Evolutionary conservation across 2,329 filamentous ascomycete species (phyloP), one percentile per base, ranked within the genome.

Genomic region (Sporothrix variecibatus): DNA sequence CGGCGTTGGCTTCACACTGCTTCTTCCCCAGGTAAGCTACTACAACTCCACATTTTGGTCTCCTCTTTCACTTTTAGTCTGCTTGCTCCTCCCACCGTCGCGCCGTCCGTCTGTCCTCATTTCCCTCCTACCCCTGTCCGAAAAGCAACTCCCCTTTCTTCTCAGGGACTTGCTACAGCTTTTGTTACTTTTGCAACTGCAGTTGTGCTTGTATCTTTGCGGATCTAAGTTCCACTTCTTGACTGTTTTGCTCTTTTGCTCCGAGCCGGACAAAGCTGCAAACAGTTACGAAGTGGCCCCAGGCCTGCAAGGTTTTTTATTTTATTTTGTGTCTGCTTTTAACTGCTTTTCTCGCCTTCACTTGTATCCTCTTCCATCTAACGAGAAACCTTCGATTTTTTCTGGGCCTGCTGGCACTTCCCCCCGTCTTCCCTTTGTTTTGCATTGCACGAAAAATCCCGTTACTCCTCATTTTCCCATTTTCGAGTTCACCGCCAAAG

Each of bases 401-500:
- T 71, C 3, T 69, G 46, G 28, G 46, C 28, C 46, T 69, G 67
- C 28, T 17, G n/a, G n/a, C 49, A 3, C 51, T 20, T 15, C 9
- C 12, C 11, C 38, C 51, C 23, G 23, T 51, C 20, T 23, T 69
- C 8, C 28, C 31, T 20, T 64, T 49, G 53, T 49, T 67, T 43
- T 67, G 38, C 38, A 26, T 69, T 34, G 46, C 46, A 53, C 28
- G 67, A 51, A 68, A 51, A 68, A 51, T 34, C n/a, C 6, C 38
- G 23, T 51, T 23, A 15, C 58, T 60, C 51, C 67, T 34, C 43
- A 20, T 40, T n/a, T 72, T 53, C 49, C n/a, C 38, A 7, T 34
- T 20, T 75, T 64, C 51, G 40, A 56, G 31, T 34, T 74, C 75
- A 74, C 75, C 73, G 75, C 75, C 73, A 46, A 72, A 74, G 69